Base-by-base conservation (phyloP, 805 yeast species). In the Candida cerambycidarum region DNA sequence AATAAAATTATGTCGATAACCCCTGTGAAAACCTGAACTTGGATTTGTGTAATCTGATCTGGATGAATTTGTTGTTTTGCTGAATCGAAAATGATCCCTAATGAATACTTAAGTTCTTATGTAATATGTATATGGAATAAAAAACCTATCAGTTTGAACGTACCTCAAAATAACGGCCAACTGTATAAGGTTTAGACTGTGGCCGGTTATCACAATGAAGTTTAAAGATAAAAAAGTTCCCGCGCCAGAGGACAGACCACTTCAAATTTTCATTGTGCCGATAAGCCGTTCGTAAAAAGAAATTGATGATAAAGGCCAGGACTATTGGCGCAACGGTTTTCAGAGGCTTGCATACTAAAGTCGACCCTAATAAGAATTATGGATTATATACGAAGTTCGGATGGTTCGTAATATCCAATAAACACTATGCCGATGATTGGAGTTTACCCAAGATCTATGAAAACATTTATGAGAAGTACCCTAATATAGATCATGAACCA, bases 381-480 rank as follows among this genome's bases (percentile, higher is more conserved):
- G 55, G 51, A 3, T 11, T 56, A 12, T 27, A 31, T n/a, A 56
- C 59, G 1, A 46, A 45, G 7, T 55, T 41, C 41, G 62, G 62
- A 2, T 57, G 62, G 62, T 50, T 47, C 36, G 27, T 44, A 2
- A 41, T 57, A 3, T 50, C 54, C 3, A 48, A 46, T 29, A 45
- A 47, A 8, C 46, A 32, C 15, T 52, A 53, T 41, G 54, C 53
- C 8, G 43, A 38, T 11, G 43, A 52, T 15, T 56, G 59, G 59
- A 57, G 58, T 1, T 13, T 43, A 12, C 47, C 45, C 5, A 38
- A 29, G 7, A 42, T 56, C 2, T 27, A 49, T 25, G 32, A 43
- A 15, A 33, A 29, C 4, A 42, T 54, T 4, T 27, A 39, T 24
- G 45, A 49, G 16, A 39, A 21, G 32, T 53, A 41, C 19, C 55